Percentiles rank a stretch among this genome's conserved stretches.
These are phyloP conservation scores for Phytophthora pistaciae DNA, from an alignment of 352 stramenopile genomes.

Conservation along the genomic window DNA sequence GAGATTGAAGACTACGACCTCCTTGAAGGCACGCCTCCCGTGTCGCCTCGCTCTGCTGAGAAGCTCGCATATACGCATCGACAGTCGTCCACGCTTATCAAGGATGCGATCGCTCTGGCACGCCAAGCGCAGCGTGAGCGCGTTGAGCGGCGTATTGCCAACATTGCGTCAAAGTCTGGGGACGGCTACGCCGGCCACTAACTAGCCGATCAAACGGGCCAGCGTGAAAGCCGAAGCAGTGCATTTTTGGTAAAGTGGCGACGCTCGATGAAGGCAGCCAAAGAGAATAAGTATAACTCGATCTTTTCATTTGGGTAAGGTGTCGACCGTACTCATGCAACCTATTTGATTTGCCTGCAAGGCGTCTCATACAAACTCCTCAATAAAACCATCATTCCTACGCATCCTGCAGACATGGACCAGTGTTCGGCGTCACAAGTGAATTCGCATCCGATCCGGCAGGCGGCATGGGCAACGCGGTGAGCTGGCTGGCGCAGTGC, in stretches of 20 bases:
- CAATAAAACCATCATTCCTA: conserved; percentile 36
- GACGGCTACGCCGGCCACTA: conserved; percentile 48
- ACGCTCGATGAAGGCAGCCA: conserved; percentile 12
- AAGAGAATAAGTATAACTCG: conserved; percentile 28
- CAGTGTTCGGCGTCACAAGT: conserved; percentile 9
- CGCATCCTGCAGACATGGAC: too few relatives aligned
- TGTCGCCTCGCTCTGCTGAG: conserved; percentile 38
- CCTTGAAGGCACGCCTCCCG: conserved; percentile 41
- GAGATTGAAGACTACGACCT: conserved; percentile 31
- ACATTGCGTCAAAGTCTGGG: conserved; percentile 51
- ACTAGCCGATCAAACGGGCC: neutral
- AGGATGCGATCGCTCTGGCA: conserved; percentile 60
- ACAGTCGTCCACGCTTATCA: conserved; percentile 55
- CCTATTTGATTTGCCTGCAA: conserved; percentile 10
- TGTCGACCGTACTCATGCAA: too few relatives aligned
- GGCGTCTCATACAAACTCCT: conserved; percentile 4
- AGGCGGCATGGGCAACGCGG: conserved; percentile 49
- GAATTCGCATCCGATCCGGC: conserved; percentile 12
- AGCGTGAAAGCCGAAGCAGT: conserved; percentile 1
- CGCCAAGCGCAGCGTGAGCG: conserved; percentile 61
- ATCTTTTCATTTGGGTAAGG: too few relatives aligned
- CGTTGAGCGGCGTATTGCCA: conserved; percentile 68
- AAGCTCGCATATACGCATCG: conserved; percentile 39
- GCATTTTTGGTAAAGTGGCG: conserved; percentile 22
- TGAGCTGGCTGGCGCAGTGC: conserved; percentile 63